Evolutionary conservation across 805 yeast species (phyloP).

Genomic region (Brettanomyces sp.): DNA sequence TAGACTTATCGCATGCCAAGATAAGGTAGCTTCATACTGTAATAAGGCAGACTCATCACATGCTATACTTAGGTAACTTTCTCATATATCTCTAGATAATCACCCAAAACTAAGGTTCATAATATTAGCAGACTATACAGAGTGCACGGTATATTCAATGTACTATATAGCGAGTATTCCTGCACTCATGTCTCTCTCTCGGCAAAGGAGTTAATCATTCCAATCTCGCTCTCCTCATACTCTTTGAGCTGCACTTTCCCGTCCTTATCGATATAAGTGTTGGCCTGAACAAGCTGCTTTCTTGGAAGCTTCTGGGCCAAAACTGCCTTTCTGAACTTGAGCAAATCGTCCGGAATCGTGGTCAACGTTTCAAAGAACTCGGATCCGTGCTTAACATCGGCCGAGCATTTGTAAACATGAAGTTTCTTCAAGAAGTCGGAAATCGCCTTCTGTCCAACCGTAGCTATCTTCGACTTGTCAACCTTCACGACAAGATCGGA

Average conservation of each 20-base stretch:
- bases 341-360: conserved; percentile 53
- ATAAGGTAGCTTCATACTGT: no score
- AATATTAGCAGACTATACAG: no score
- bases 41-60: no score
- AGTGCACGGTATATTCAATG: no score
- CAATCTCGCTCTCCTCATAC: conserved; percentile 63
- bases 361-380: conserved; percentile 59
- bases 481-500: conserved; percentile 53
- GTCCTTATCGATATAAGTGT: conserved; percentile 40
- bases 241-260: conserved; percentile 48
- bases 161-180: no score
- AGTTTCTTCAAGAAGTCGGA: conserved; percentile 61
- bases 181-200: conserved; percentile 37
- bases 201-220: conserved; percentile 69
- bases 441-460: conserved; percentile 66
- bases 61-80: no score
- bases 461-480: conserved; percentile 53
- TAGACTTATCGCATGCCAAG: no score
- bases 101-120: no score
- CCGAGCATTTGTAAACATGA: conserved; percentile 75
- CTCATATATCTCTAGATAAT: no score
- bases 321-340: conserved; percentile 58
- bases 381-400: conserved; percentile 57
- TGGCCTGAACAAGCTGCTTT: conserved; percentile 77
- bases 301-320: conserved; percentile 71